These are phyloP conservation scores for Leccinum holopus DNA, from an alignment of 1,284 basidiomycete genomes.

Conservation along the genomic window DNA sequence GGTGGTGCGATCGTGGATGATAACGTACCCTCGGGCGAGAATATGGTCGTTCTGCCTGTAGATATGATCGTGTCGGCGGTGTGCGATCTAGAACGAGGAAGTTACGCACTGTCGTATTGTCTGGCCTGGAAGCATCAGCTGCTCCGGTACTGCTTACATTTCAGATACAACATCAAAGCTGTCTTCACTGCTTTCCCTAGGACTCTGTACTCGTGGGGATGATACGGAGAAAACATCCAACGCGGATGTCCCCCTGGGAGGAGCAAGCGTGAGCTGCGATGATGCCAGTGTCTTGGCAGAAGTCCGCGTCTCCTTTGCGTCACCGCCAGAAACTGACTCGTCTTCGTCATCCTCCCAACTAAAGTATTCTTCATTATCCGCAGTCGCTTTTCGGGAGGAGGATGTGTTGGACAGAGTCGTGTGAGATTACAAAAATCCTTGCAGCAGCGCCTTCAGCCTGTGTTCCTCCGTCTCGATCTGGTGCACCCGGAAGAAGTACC, in stretches of 20 bases:
- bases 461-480: slow-evolving; percentile 85
- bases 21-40: slow-evolving; percentile 42
- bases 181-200: no score
- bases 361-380: slow-evolving; percentile 63
- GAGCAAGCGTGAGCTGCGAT: slow-evolving; percentile 5
- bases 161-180: no score
- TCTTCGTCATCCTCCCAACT: slow-evolving; percentile 30
- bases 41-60: slow-evolving; percentile 88
- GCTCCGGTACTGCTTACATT: no score
- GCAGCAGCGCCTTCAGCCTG: slow-evolving; percentile 76
- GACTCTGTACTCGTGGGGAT: no score
- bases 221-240: no score
- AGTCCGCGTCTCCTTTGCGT: no score
- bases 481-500: slow-evolving; percentile 89
- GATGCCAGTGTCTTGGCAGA: slow-evolving; percentile 33
- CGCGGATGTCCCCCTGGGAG: slow-evolving; percentile 24
- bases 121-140: no score
- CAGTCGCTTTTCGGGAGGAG: slow-evolving; percentile 40
- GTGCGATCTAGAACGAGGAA: not conserved
- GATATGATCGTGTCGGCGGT: slow-evolving; percentile 20
- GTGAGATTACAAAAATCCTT: slow-evolving; percentile 42
- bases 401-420: slow-evolving; percentile 12
- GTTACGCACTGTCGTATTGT: no score
- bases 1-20: slow-evolving; percentile 6
- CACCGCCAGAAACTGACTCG: no score